These are phyloP conservation scores for Malassezia arunalokei DNA, from an alignment of 1,284 basidiomycete genomes.

Conservation along the genomic window DNA sequence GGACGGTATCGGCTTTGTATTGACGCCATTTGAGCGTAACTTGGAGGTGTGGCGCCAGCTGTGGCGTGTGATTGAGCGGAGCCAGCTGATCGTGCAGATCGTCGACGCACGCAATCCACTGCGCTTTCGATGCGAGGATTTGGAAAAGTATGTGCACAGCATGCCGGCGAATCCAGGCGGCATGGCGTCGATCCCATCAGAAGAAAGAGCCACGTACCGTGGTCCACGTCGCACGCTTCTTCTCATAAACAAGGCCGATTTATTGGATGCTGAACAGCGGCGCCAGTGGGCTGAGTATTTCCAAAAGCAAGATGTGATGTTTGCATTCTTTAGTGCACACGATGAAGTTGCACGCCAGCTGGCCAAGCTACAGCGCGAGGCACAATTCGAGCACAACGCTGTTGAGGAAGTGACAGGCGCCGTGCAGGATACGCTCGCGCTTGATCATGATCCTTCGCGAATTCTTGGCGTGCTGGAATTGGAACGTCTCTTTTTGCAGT, in stretches of 20 bases:
- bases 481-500: constrained; percentile 67
- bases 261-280: constrained; percentile 78
- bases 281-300: constrained; percentile 81
- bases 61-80: constrained; percentile 45
- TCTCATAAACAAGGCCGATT: constrained; percentile 91
- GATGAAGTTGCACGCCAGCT: constrained; percentile 70
- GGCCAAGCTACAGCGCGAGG: constrained; percentile 45
- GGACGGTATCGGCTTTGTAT: constrained; percentile 40
- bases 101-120: constrained; percentile 45
- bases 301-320: constrained; percentile 64
- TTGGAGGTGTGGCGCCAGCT: constrained; percentile 46
- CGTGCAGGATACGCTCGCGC: constrained; percentile 2
- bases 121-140: constrained; percentile 43
- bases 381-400: constrained; percentile 49
- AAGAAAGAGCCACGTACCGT: constrained; percentile 58
- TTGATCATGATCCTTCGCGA: constrained; percentile 57
- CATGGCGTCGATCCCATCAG: constrained; percentile 48
- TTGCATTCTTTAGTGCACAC: constrained; percentile 91
- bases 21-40: constrained; percentile 46
- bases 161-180: constrained; percentile 75
- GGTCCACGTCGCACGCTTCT: constrained; percentile 62
- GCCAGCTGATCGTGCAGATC: constrained; percentile 44
- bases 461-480: constrained; percentile 79
- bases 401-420: constrained; percentile 37
- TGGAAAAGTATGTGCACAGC: constrained; percentile 40